Conservation (phyloP, 2,329 filamentous ascomycete species). For the Atkinsonella texensis region DNA sequence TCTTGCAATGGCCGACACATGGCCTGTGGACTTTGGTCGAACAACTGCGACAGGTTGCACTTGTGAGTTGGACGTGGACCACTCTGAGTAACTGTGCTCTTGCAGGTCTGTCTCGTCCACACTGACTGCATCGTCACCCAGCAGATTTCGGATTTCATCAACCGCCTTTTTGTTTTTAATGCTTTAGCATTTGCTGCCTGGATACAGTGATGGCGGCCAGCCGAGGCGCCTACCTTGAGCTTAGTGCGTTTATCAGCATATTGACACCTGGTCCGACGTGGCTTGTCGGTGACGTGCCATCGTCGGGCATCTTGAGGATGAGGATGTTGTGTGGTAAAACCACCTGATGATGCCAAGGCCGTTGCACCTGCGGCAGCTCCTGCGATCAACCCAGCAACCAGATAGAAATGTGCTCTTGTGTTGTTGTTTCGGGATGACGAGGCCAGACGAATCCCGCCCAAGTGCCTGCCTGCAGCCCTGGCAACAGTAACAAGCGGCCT, state of each 20-base stretch:
- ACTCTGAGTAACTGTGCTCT: constrained; percentile 56
- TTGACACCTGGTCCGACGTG: background rate
- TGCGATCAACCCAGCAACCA: background rate
- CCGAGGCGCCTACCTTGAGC: constrained; percentile 10
- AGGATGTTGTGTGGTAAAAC: background rate
- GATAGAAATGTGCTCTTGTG: background rate
- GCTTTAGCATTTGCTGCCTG: background rate
- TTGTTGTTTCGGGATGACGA: background rate
- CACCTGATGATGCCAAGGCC: background rate
- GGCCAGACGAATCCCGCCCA: background rate
- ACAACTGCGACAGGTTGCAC: constrained; percentile 52
- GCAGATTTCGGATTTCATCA: constrained; percentile 7
- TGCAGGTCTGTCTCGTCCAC: constrained; percentile 53
- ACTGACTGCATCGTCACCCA: constrained; percentile 47
- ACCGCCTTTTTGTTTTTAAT: constrained; percentile 8
- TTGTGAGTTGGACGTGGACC: constrained; percentile 56
- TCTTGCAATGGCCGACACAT: constrained; percentile 51
- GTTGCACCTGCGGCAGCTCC: background rate
- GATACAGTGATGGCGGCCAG: background rate
- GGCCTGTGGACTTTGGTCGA: constrained; percentile 50
- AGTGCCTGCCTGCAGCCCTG: background rate
- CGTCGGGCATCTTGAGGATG: constrained; percentile 2
- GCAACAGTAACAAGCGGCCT: background rate
- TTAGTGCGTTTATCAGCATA: constrained; percentile 15
- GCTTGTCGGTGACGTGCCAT: constrained; percentile 6